Base-by-base conservation (phyloP, 1,139 yeast species). In the Sugiyamaella japonica region DNA sequence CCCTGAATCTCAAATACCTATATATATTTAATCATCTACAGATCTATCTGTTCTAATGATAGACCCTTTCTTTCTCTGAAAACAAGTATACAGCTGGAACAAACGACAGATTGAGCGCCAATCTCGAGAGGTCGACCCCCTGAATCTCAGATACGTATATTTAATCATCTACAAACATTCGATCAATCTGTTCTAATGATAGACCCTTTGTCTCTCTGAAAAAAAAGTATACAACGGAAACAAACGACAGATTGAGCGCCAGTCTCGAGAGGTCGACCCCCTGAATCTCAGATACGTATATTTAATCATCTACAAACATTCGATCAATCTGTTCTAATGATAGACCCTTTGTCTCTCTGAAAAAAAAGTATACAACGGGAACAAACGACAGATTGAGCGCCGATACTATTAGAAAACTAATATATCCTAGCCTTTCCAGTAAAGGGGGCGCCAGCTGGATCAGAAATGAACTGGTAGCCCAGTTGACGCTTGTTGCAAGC, bases 181-280 rank as follows among this genome's bases (percentile, higher is more conserved):
- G 70, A 70, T 84, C 88, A 40, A 73, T 66, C n/a, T 41, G 32
- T 67, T 82, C 86, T 63, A 81, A 73, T 15, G 83, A 78, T 63
- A 76, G 76, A 54, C 79, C 81, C 60, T 79, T 79, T 1, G 85
- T 82, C 67, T 82, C 86, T 7, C 83, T 84, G 77, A 79, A 79
- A 64, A 75, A 74, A 38, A 79, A 66, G 68, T 63, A 60, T 58
- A 68, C 64, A 45, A 59, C 44, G 9, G 60, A 76, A 67, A 82
- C 78, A 72, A 78, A 82, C 39, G 40, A 55, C 52, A 46, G 64
- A 59, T 71, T 71, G 57, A 63, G 60, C 6, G 40, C 49, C 6
- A n/a, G n/a, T n/a, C n/a, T n/a, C n/a, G n/a, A n/a, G n/a, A n/a
- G n/a, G n/a, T n/a, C n/a, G n/a, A n/a, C n/a, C n/a, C n/a, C n/a